Evolutionary conservation across 169 alveolate species (phyloP).

Genomic region (Cardiosporidium cionae): DNA sequence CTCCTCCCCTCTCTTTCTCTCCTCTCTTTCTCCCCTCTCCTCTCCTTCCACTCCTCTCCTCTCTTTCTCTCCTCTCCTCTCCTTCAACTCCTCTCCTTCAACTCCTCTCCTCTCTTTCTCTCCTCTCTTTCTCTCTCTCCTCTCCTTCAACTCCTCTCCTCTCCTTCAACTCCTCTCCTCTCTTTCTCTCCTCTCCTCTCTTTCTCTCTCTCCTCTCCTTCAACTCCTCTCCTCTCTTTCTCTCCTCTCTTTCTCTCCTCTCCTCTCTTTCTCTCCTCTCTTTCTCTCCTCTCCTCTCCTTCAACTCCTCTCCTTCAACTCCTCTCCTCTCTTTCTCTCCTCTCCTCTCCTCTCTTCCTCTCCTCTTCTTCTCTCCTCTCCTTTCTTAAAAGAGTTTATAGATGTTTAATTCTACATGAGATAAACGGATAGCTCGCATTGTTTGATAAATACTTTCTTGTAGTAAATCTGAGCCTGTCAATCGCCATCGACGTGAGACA

Average conservation of each 20-base stretch:
- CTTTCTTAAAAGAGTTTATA: constrained; percentile 5
- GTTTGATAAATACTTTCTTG: constrained; percentile 29
- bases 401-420: too few relatives aligned
- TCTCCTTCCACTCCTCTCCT: not conserved
- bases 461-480: constrained; percentile 26
- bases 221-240: constrained; percentile 10
- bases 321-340: not conserved
- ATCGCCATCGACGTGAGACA: constrained; percentile 37
- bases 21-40: not conserved
- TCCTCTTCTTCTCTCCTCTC: not conserved
- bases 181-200: not conserved
- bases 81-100: not conserved
- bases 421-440: constrained; percentile 18
- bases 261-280: not conserved
- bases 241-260: not conserved
- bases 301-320: not conserved
- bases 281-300: not conserved
- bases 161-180: not conserved
- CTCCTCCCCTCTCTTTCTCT: not conserved
- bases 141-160: constrained; percentile 9
- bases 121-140: constrained; percentile 8
- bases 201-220: constrained; percentile 2
- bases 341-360: not conserved
- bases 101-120: not conserved
- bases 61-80: constrained; percentile 10